Evolutionary conservation across 2,329 filamentous ascomycete genomes (phyloP).

Genomic region (Blastomyces parvus): DNA sequence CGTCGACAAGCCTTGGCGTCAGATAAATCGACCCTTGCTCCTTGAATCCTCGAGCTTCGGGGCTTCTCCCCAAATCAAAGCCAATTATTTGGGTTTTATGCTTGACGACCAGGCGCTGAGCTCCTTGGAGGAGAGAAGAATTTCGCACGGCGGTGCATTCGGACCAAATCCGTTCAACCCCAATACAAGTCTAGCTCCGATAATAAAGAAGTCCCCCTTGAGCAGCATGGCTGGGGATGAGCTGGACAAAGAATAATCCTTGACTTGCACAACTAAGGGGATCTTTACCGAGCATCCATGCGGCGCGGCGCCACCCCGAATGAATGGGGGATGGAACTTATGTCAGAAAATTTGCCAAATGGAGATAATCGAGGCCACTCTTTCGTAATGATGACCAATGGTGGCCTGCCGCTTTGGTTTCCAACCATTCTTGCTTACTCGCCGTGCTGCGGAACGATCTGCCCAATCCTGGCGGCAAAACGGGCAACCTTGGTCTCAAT

Average conservation of each 20-base stretch:
- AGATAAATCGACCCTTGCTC: too few species aligned
- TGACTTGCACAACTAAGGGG: not conserved
- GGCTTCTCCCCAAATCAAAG: not conserved
- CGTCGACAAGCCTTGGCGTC: too few species aligned
- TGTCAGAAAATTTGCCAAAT: not conserved
- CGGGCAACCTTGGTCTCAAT: not conserved
- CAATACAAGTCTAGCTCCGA: not conserved
- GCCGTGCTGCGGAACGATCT: not conserved
- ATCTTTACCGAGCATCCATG: not conserved
- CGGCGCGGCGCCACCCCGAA: not conserved
- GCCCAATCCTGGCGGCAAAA: not conserved
- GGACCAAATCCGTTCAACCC: not conserved
- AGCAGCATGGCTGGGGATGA: not conserved
- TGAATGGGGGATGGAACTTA: not conserved
- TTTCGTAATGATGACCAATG: not conserved
- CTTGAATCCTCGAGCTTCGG: too few species aligned
- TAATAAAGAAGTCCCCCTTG: not conserved
- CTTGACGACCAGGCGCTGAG: too few species aligned
- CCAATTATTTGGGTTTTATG: slow-evolving; percentile 1
- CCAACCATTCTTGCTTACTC: not conserved
- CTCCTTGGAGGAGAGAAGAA: not conserved
- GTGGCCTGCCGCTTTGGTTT: not conserved
- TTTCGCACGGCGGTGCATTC: not conserved
- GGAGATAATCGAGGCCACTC: not conserved
- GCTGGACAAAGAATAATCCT: not conserved